Conservation (phyloP, 106 monocot species). For the Phalaenopsis equestris region DNA sequence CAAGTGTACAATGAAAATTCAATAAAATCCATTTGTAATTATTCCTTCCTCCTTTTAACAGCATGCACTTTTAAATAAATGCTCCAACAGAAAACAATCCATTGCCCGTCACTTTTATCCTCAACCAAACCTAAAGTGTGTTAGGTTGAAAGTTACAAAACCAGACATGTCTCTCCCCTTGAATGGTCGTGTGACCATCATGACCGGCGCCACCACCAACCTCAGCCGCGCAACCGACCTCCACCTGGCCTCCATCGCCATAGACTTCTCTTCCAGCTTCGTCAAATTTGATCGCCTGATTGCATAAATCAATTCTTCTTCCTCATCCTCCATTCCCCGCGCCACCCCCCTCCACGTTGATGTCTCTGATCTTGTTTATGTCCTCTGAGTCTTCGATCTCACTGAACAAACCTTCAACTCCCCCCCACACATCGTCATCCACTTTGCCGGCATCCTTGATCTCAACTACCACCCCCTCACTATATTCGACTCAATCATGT, state of each 20-base stretch:
- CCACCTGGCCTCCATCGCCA: constrained; percentile 44
- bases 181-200: constrained; percentile 44
- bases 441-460: constrained; percentile 48
- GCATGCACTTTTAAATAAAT: too few species aligned
- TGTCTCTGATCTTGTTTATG: constrained; percentile 31
- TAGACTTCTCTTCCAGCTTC: constrained; percentile 43
- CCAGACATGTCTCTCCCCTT: constrained; percentile 23
- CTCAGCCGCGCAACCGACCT: constrained; percentile 46
- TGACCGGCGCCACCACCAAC: constrained; percentile 55
- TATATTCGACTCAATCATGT: constrained; percentile 31
- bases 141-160: too few species aligned
- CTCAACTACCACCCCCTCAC: constrained; percentile 17
- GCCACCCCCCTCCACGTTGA: constrained; percentile 43
- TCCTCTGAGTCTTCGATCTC: constrained; percentile 50
- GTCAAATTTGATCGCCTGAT: constrained; percentile 35
- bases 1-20: too few species aligned
- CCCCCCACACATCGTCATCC: constrained; percentile 37
- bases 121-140: too few species aligned
- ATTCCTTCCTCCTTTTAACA: too few species aligned
- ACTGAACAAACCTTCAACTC: constrained; percentile 39
- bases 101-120: too few species aligned
- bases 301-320: constrained; percentile 21
- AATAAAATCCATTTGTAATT: too few species aligned
- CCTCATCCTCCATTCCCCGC: constrained; percentile 7
- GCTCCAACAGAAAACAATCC: too few species aligned